phyloP scores from a whole-genome alignment of 1,284 basidiomycete genomes.

The Fomitiporia mediterranea region DNA sequence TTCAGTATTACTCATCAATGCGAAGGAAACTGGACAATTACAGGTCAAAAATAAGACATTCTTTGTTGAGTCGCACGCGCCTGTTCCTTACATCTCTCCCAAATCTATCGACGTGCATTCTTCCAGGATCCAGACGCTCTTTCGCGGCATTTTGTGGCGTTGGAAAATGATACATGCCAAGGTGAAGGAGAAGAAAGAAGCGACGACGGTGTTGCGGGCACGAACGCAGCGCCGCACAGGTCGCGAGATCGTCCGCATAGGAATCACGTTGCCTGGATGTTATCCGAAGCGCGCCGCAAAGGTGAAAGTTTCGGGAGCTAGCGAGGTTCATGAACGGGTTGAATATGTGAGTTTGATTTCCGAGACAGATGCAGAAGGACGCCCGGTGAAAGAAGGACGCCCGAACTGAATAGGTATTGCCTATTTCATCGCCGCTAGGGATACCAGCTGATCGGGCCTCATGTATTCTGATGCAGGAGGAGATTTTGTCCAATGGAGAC shows the following conservation, averaged over 20 bases:
- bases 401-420: neutral
- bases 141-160: neutral
- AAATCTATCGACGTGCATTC: neutral
- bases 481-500: no score
- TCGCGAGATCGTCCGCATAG: neutral
- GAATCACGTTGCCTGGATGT: neutral
- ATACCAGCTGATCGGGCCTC: neutral
- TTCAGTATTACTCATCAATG: no score
- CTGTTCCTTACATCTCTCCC: neutral
- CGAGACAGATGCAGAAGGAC: constrained; percentile 2
- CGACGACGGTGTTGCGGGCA: no score
- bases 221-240: no score
- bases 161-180: no score
- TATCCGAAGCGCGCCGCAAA: constrained; percentile 1
- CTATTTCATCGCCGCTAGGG: neutral
- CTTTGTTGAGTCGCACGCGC: no score
- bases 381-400: neutral
- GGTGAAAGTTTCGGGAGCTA: neutral
- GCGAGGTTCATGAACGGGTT: neutral
- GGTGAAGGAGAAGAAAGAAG: no score
- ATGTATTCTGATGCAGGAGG: neutral
- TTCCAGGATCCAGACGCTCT: neutral
- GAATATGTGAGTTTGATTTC: neutral
- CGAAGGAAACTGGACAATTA: no score
- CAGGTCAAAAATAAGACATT: no score